Base-by-base conservation (phyloP, 768 basidiomycete species). In the Phlegmacium glaucopus region DNA sequence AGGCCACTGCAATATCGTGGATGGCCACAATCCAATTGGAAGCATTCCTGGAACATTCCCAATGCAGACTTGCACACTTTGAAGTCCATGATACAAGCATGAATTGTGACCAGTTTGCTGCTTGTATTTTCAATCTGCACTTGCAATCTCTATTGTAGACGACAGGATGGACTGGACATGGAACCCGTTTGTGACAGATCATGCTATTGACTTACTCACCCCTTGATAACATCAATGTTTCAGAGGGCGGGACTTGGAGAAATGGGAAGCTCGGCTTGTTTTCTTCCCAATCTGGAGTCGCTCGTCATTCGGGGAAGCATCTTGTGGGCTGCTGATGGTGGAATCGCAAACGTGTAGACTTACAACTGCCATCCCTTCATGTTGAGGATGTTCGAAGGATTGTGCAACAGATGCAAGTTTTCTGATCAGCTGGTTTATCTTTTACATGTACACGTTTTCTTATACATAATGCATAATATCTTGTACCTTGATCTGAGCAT, bases 81-180 rank as follows among this genome's bases (percentile, higher is more conserved):
- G 61, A 61, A 50, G 47, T 70, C 12, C 60, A 61, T 44, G 64
- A 70, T 16, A 64, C 66, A 6, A 64, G 67, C 18, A 65, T 70
- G 49, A 53, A 50, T 18, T 57, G 53, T 35, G 45, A 56, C 11
- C 58, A 67, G 39, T 67, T 67, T 45, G 53, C 54, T 30, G 54
- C 59, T n/a, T 64, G 62, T 45, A 44, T 70, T 29, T 54, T 48
- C 37, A 59, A 64, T 29, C 59, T 54, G 5, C 47, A 55, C 42
- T 42, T 68, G 43, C 59, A 32, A 54, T 62, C 34, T 59, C 69
- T 38, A 56, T 64, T n/a, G 58, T 70, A 13, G 60, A 66, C 35
- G 66, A 70, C 51, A 55, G 57, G 39, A 51, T 57, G 41, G 64
- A 65, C 45, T 69, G 68, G 68, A 62, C 62, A 41, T 63, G 57